phyloP scores from a whole-genome alignment of 768 basidiomycete species.

The Mycena venus region DNA sequence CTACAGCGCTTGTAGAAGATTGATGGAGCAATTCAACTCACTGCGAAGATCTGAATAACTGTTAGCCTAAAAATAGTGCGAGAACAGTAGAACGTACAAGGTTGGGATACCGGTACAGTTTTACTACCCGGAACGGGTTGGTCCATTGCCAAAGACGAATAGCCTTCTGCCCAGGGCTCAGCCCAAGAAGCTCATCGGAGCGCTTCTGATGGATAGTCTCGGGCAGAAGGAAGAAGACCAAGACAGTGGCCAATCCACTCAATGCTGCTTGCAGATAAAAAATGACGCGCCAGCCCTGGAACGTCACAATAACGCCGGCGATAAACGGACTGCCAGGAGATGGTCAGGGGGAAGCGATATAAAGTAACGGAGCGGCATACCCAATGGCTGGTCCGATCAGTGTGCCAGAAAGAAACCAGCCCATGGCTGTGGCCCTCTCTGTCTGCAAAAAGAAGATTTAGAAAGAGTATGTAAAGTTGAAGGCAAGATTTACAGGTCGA shows the following conservation, averaged over 20 bases:
- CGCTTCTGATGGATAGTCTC: slow-evolving; percentile 34
- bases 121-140: slow-evolving; percentile 29
- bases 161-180: slow-evolving; percentile 6
- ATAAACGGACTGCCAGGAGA: slow-evolving; percentile 25
- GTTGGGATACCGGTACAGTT: slow-evolving; percentile 32
- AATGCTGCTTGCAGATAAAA: slow-evolving; percentile 34
- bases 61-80: not conserved
- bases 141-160: slow-evolving; percentile 25
- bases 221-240: slow-evolving; percentile 34
- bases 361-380: not conserved
- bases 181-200: slow-evolving; percentile 27
- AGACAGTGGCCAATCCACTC: slow-evolving; percentile 25
- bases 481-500: slow-evolving; percentile 14
- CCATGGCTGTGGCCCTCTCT: slow-evolving; percentile 31
- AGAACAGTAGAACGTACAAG: slow-evolving; percentile 12
- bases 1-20: not conserved
- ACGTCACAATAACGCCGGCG: slow-evolving; percentile 33
- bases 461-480: not conserved
- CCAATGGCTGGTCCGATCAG: slow-evolving; percentile 34
- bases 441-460: slow-evolving; percentile 3
- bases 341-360: not conserved
- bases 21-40: not conserved
- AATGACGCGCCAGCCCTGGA: slow-evolving; percentile 31
- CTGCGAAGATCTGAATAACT: slow-evolving; percentile 16
- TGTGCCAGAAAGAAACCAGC: slow-evolving; percentile 34